Evolutionary conservation across 2,329 filamentous ascomycete genomes (phyloP), one percentile per base, ranked within the genome.

Genomic region (Penicillium nordicum): DNA sequence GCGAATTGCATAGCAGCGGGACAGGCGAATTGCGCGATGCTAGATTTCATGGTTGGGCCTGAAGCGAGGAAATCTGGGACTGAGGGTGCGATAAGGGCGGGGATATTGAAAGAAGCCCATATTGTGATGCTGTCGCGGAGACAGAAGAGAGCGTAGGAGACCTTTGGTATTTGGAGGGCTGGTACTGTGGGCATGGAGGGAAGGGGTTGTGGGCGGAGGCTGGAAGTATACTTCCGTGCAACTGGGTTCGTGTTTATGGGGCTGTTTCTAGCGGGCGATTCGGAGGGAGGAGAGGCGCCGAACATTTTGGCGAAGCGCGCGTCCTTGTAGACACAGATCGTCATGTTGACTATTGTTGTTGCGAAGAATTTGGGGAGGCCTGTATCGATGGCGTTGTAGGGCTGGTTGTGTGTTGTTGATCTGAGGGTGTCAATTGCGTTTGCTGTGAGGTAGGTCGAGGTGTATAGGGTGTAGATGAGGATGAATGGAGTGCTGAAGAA

Each of bases 61-160:
- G 72, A 63, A 6, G 74, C 74, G 59, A 88, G 68, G 29, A 79
- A 78, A 18, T 81, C 75, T 14, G 81, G 83, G 21, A 96, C 77
- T 6, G 78, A 74, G 0, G 91, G 90, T 0, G 89, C 90, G 10
- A 97, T 79, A 2, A 94, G 69, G 0, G 90, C 84, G 0, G 93
- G 93, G 2, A 96, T 78, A 71, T 97, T 97, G 82, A 97, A 97
- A 12, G 86, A 90, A 5, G 91, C 91, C 72, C 95, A 96, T 66
- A 96, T 92, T 50, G 92, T 96, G 59, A 96, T 77, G 74, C 88
- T 90, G 76, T 97, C 92, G 65, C 92, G 86, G 53, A 88, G 70
- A 3, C 89, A 86, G 79, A 96, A 97, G 55, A 96, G 84, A 0
- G 81, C 78, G 74, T 92, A 94, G 9, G 87, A 89, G 1, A 88